Percentiles rank a stretch among this genome's conserved stretches.
phyloP scores from a whole-genome alignment of 805 yeast species.

The Vanderwaltozyma verrucispora region DNA sequence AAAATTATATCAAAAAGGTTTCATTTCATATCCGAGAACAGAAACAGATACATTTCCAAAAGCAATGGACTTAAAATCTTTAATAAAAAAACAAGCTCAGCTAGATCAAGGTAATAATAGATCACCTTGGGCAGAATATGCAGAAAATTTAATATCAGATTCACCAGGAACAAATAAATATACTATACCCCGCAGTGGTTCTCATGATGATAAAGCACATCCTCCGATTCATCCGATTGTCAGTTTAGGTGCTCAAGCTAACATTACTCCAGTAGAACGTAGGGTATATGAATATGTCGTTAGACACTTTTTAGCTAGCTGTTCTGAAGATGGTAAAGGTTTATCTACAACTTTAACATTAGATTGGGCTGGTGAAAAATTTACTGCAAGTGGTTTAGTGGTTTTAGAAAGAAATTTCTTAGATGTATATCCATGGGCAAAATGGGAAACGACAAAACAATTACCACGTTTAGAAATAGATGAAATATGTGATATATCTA shows the following conservation, averaged over 20 bases:
- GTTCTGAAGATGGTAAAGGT: constrained; percentile 87
- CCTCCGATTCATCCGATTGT: constrained; percentile 91
- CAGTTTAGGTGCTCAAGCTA: constrained; percentile 23
- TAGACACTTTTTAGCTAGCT: constrained; percentile 80
- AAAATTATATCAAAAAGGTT: constrained; percentile 73
- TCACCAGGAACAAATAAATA: constrained; percentile 32
- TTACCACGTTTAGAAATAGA: constrained; percentile 55
- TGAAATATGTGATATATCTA: constrained; percentile 44
- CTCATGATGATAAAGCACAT: constrained; percentile 88
- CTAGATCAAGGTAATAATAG: constrained; percentile 27
- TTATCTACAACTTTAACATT: constrained; percentile 48
- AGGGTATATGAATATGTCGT: constrained; percentile 80
- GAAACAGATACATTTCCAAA: constrained; percentile 85
- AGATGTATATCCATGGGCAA: constrained; percentile 67
- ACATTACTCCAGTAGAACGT: constrained; percentile 33
- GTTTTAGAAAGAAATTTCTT: constrained; percentile 69
- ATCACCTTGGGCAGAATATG: constrained; percentile 88
- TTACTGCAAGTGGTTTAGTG: constrained; percentile 60
- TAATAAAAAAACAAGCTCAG: constrained; percentile 50
- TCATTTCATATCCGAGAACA: constrained; percentile 91
- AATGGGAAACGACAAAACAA: constrained; percentile 60
- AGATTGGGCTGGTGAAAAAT: constrained; percentile 71
- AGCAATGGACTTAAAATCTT: constrained; percentile 54
- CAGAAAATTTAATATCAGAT: constrained; percentile 33
- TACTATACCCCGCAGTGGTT: constrained; percentile 67